These are phyloP conservation scores for Kwoniella botswanensis DNA, from an alignment of 768 basidiomycete genomes.

Conservation along the genomic window DNA sequence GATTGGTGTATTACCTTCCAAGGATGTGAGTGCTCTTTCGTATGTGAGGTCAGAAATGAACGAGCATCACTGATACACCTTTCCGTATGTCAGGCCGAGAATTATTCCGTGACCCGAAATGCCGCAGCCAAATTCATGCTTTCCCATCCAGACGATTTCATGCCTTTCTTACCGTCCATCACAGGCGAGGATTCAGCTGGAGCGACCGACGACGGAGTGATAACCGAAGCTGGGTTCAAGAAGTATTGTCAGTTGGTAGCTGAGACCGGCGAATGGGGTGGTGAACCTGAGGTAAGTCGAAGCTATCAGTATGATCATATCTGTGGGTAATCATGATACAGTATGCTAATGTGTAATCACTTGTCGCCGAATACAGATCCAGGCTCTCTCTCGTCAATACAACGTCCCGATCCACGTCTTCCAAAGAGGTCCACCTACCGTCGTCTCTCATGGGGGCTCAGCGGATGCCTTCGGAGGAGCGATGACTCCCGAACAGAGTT, in stretches of 20 bases:
- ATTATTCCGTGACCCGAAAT: constrained; percentile 7
- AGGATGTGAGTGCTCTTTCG: constrained; percentile 32
- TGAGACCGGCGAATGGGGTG: constrained; percentile 91
- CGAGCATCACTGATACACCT: too few relatives aligned
- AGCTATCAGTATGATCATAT: neutral
- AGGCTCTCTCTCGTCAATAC: constrained; percentile 80
- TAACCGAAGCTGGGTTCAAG: constrained; percentile 67
- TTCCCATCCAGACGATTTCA: constrained; percentile 82
- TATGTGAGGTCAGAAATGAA: too few relatives aligned
- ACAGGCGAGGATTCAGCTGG: constrained; percentile 71
- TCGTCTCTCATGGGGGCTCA: constrained; percentile 80
- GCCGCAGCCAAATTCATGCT: constrained; percentile 82
- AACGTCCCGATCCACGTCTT: constrained; percentile 87
- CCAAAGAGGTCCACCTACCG: constrained; percentile 76
- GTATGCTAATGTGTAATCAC: neutral
- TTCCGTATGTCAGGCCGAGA: neutral
- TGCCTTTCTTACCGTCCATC: constrained; percentile 83
- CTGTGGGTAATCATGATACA: neutral
- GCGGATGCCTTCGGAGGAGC: constrained; percentile 52
- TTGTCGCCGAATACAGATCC: constrained; percentile 62
- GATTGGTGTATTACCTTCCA: constrained; percentile 69
- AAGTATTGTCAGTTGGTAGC: constrained; percentile 78
- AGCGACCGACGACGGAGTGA: constrained; percentile 70
- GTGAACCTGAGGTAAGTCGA: constrained; percentile 76
- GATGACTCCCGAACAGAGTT: constrained; percentile 52